phyloP scores from a whole-genome alignment of 805 yeast genomes.

The Brettanomyces sp. region DNA sequence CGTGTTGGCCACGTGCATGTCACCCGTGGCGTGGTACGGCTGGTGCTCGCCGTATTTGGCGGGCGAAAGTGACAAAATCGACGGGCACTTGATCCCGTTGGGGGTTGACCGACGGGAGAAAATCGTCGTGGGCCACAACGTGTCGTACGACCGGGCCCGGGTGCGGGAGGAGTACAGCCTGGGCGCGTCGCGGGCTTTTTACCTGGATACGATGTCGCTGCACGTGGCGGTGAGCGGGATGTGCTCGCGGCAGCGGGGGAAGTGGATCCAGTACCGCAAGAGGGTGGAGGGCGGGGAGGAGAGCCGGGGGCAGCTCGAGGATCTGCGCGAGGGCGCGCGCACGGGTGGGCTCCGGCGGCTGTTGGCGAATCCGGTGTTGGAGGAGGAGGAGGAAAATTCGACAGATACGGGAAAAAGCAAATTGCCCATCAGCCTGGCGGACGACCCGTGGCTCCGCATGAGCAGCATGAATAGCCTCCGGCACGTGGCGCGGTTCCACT shows the following conservation, averaged over 20 bases:
- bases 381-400: constrained; percentile 22
- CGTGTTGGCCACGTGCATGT: constrained; percentile 70
- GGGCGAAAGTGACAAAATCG: constrained; percentile 35
- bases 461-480: constrained; percentile 74
- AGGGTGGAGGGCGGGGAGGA: constrained; percentile 21
- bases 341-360: constrained; percentile 19
- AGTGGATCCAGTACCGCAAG: constrained; percentile 55
- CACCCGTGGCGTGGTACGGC: constrained; percentile 77
- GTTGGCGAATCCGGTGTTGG: constrained; percentile 21
- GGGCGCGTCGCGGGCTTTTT: constrained; percentile 61
- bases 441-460: constrained; percentile 78
- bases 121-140: constrained; percentile 81
- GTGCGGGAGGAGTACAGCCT: constrained; percentile 75
- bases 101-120: constrained; percentile 32
- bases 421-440: constrained; percentile 13
- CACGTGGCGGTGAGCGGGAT: constrained; percentile 88
- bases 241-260: constrained; percentile 83
- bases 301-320: constrained; percentile 9
- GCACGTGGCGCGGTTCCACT: constrained; percentile 72
- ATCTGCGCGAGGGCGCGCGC: constrained; percentile 12
- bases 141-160: constrained; percentile 84
- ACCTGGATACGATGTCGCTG: constrained; percentile 82
- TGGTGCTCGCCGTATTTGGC: constrained; percentile 89
- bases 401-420: constrained; percentile 8
- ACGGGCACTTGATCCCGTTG: constrained; percentile 68